Evolutionary conservation across 2,329 filamentous ascomycete genomes (phyloP), one percentile per base, ranked within the genome.

Genomic region (Neoarthrinium moseri): DNA sequence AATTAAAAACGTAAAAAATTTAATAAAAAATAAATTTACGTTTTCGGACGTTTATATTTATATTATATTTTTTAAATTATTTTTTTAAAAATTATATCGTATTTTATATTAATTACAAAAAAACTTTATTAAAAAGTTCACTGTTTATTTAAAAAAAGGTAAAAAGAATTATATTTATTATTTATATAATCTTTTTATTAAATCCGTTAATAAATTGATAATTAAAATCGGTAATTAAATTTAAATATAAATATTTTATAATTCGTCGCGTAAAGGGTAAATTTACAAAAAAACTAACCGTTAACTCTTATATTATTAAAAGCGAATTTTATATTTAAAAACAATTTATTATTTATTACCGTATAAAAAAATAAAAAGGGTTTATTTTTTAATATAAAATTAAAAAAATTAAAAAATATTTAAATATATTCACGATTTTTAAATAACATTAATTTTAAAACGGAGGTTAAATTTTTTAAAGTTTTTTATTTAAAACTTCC

Each of bases 341-440:
- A 33, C 33, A 34, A 36, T 39, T 22, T 27, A 21, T 29, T 38
- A 46, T 40, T 39, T 23, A 21, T 40, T 17, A 34, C 20, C 10
- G 6, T 29, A 17, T 33, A 41, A 8, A 23, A 22, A 38, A 39
- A 7, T 33, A 27, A 18, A 8, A 40, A 18, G 5, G 27, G 5
- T 4, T 5, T 39, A n/a, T 15, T 3, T 30, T 26, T 27, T 36
- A 7, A 47, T n/a, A 30, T 34, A 32, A 26, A 24, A 35, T 36
- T 35, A 37, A 36, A 47, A 43, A 27, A 22, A 24, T 42, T 21
- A 34, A 41, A 34, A 46, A 35, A n/a, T 24, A 21, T 40, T 23
- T 42, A 12, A 11, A 26, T 26, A 44, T 26, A n/a, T 27, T 26
- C 10, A 5, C 29, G 13, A 26, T 11, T n/a, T 17, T 17, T 26